A percentile compares a stretch with the other conserved stretches of the same genome.
Evolutionary conservation across 441 rosid species (phyloP).

Genomic region (Erodium trifolium): DNA sequence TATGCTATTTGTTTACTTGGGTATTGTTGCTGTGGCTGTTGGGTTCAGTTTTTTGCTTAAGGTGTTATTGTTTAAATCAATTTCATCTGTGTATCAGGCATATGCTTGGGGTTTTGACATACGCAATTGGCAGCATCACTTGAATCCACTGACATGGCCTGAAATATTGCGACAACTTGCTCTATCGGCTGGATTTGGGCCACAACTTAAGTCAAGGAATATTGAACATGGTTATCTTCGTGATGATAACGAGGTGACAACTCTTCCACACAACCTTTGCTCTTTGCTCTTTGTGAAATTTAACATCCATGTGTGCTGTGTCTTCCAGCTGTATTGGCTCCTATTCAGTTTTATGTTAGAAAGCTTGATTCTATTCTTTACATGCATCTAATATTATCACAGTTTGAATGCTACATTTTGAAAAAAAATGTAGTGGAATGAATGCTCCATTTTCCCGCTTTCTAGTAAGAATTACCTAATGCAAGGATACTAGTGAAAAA

Average conservation of each 20-base stretch:
- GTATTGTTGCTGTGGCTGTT: conserved; percentile 11
- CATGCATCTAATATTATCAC: background rate
- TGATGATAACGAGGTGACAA: conserved; percentile 57
- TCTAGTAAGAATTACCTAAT: no score
- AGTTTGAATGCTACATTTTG: background rate
- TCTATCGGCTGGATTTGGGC: conserved; percentile 81
- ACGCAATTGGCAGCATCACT: conserved; percentile 60
- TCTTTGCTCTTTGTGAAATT: conserved; percentile 1
- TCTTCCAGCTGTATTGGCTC: background rate
- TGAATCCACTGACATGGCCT: conserved; percentile 78
- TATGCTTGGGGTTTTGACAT: conserved; percentile 87
- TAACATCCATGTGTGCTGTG: background rate
- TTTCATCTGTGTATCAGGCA: conserved; percentile 37
- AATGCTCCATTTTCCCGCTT: no score
- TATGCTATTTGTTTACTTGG: conserved; percentile 26
- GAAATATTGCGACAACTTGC: conserved; percentile 81
- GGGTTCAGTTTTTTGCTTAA: background rate
- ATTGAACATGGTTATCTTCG: conserved; percentile 33
- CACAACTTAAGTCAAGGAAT: conserved; percentile 47
- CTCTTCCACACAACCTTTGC: conserved; percentile 6
- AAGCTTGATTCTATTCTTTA: background rate
- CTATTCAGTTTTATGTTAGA: background rate
- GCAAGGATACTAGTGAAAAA: no score
- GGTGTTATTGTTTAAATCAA: conserved; percentile 9
- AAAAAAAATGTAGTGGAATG: no score